These are phyloP conservation scores for Pistacia vera DNA, from an alignment of 345 rosid genomes.

Conservation along the genomic window DNA sequence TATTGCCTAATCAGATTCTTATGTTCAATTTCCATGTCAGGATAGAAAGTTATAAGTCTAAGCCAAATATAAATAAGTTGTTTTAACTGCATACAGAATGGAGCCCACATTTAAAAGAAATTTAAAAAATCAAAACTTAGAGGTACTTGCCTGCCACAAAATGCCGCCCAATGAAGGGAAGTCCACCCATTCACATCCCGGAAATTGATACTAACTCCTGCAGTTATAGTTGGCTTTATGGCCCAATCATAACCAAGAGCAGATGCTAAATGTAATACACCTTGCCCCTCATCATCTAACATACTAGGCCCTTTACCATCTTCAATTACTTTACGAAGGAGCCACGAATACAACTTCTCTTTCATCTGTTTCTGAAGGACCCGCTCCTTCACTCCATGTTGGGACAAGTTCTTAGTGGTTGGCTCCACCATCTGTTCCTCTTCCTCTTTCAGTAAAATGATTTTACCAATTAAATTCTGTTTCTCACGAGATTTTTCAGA, in stretches of 20 bases:
- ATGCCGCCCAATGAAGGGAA: conserved; percentile 97
- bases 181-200: conserved; percentile 94
- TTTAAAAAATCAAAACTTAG: conserved; percentile 12
- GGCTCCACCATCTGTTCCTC: conserved; percentile 48
- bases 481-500: conserved; percentile 53
- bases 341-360: conserved; percentile 75
- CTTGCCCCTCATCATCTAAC: conserved; percentile 76
- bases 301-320: conserved; percentile 76
- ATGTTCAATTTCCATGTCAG: too few relatives aligned
- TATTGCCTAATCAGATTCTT: too few relatives aligned
- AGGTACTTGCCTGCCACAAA: conserved; percentile 73
- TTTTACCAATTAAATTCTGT: conserved; percentile 43
- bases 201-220: conserved; percentile 85
- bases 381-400: conserved; percentile 34
- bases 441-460: conserved; percentile 77
- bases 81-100: neutral
- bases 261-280: conserved; percentile 78
- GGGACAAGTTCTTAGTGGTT: conserved; percentile 30
- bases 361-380: conserved; percentile 52
- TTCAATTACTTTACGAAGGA: conserved; percentile 67
- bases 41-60: too few relatives aligned
- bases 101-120: neutral
- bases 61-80: too few relatives aligned
- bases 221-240: conserved; percentile 60
- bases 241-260: conserved; percentile 97